Base-by-base conservation (phyloP, 2,329 filamentous ascomycete genomes). In the Fusarium protoensiforme region DNA sequence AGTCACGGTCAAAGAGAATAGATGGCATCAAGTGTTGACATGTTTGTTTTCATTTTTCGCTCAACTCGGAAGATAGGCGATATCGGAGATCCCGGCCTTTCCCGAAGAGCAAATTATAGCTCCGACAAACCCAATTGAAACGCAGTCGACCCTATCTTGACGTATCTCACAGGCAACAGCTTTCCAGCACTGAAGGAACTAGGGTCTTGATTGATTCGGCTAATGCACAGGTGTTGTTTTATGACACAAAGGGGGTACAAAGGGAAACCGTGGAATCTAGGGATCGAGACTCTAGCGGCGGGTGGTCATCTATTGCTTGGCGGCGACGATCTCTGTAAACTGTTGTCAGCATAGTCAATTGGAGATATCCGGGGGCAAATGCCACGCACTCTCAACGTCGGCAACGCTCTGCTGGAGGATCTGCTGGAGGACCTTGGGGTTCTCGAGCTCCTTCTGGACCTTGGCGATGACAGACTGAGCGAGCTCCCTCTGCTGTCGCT, bases 371-470 rank as follows among this genome's bases (percentile, higher is more conserved):
- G 29, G 24, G 20, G 36, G 20, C 13, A 18, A 56, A 8, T 31
- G 24, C 75, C 75, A 80, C 81, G 78, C 89, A 98, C 95, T 96
- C 92, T 99, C 96, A 83, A 99, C 92, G 85, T 99, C 96, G 75
- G 93, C 87, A 81, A 99, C 91, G 85, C 95, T 98, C 90, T 99
- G 96, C 88, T 96, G 93, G 79, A 99, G 92, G 81, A 99, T 98
- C 88, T 98, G 95, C 90, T 98, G 94, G 80, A 99, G 92, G 77
- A 92, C 90, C 91, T 95, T 98, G 84, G 97, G 96, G 90, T 93
- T 98, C 90, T 98, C 94, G 68, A 99, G 92, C 90, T 98, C 96
- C 92, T 98, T 98, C 86, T 94, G 92, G 83, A 98, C 96, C 92
- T 98, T 99, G 89, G 93, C 91, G 81, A 99, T 98, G 85, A 99